A percentile compares a stretch with the other conserved stretches of the same genome.
phyloP scores from a whole-genome alignment of 495 filamentous ascomycete genomes.

The Patellaria atrata region DNA sequence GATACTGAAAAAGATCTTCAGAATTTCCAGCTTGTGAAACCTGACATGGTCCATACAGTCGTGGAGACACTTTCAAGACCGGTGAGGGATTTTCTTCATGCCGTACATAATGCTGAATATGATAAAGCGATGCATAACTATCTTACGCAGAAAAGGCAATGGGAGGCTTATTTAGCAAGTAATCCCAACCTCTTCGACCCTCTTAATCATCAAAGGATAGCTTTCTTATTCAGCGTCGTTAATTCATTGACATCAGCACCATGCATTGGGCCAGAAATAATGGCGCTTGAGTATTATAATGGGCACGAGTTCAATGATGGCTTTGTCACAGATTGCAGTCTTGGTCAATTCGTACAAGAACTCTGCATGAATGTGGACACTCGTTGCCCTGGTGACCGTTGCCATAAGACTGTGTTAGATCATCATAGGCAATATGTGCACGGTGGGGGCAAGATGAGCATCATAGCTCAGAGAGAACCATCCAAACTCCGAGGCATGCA shows the following conservation, averaged over 20 bases:
- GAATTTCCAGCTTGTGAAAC: constrained; percentile 77
- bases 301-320: constrained; percentile 56
- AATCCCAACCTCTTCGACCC: constrained; percentile 83
- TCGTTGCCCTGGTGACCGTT: constrained; percentile 68
- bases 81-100: constrained; percentile 82
- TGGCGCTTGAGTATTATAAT: constrained; percentile 83
- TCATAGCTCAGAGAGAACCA: constrained; percentile 66
- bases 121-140: constrained; percentile 91
- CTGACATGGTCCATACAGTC: constrained; percentile 81
- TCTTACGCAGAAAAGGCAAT: constrained; percentile 83
- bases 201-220: constrained; percentile 85
- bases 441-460: constrained; percentile 81
- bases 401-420: constrained; percentile 77
- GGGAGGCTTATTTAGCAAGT: constrained; percentile 81
- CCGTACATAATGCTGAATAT: constrained; percentile 90
- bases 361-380: constrained; percentile 60
- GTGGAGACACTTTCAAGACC: constrained; percentile 63
- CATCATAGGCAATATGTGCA: constrained; percentile 97
- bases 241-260: constrained; percentile 84
- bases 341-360: constrained; percentile 93
- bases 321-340: constrained; percentile 75
- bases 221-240: constrained; percentile 84
- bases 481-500: constrained; percentile 55
- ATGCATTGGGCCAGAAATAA: constrained; percentile 74
- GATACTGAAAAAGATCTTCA: constrained; percentile 36